A percentile compares a stretch with the other conserved stretches of the same genome.
Conservation (phyloP, 305 asterid species). For the Fraxinus floribunda region DNA sequence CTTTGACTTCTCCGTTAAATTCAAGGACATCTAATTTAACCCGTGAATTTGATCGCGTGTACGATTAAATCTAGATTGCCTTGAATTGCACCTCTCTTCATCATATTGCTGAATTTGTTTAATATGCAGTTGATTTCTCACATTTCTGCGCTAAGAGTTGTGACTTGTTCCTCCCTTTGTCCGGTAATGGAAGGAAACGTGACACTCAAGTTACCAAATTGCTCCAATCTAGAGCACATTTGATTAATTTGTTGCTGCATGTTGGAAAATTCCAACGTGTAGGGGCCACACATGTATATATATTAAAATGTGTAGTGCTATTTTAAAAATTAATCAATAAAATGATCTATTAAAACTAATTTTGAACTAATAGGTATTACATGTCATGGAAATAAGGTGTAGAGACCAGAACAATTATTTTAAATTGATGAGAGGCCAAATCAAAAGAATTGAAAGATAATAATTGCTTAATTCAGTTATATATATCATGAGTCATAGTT, state of each 20-base stretch:
- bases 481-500: too few relatives aligned
- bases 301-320: too few relatives aligned
- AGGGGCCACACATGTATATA: too few relatives aligned
- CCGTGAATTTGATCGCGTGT: not conserved
- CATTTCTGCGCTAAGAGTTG: not conserved
- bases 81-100: not conserved
- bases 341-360: too few relatives aligned
- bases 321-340: too few relatives aligned
- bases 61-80: not conserved
- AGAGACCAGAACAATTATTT: too few relatives aligned
- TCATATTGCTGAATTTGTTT: not conserved
- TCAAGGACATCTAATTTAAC: not conserved
- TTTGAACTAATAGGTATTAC: too few relatives aligned
- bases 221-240: not conserved
- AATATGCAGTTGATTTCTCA: not conserved
- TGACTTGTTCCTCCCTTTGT: not conserved
- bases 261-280: not conserved
- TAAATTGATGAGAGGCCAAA: too few relatives aligned
- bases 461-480: too few relatives aligned
- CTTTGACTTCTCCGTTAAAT: not conserved
- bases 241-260: not conserved
- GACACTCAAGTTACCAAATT: not conserved
- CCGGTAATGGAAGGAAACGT: not conserved
- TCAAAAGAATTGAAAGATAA: too few relatives aligned
- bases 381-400: too few relatives aligned